phyloP scores from a whole-genome alignment of 371 early-diverging fungal species.

The Funneliformis caledonium region DNA sequence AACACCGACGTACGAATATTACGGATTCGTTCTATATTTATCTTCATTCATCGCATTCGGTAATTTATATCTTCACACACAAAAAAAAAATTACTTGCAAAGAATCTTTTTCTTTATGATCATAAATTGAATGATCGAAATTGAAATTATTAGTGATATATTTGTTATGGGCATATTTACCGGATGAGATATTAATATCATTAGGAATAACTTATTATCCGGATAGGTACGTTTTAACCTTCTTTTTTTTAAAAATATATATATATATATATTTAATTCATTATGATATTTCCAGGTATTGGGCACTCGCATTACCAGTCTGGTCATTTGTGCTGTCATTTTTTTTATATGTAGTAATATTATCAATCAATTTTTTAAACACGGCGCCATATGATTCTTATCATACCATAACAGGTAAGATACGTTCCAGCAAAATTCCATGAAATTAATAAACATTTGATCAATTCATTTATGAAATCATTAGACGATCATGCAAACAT shows the following conservation, averaged over 20 bases:
- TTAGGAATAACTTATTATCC: slow-evolving; percentile 84
- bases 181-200: slow-evolving; percentile 72
- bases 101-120: too few relatives aligned
- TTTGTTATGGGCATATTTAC: slow-evolving; percentile 80
- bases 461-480: not conserved
- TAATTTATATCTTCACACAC: slow-evolving; percentile 32
- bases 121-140: too few relatives aligned
- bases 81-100: not conserved
- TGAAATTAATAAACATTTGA: not conserved
- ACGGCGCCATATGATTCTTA: slow-evolving; percentile 71
- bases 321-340: slow-evolving; percentile 72
- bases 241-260: not conserved
- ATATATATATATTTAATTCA: not conserved
- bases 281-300: slow-evolving; percentile 55
- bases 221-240: slow-evolving; percentile 52
- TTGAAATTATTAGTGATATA: slow-evolving; percentile 56
- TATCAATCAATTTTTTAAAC: slow-evolving; percentile 69
- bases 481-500: slow-evolving; percentile 67
- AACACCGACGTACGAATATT: slow-evolving; percentile 81
- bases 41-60: slow-evolving; percentile 75
- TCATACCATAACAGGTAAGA: slow-evolving; percentile 68
- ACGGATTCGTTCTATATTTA: slow-evolving; percentile 87
- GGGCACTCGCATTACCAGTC: slow-evolving; percentile 79
- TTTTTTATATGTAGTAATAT: slow-evolving; percentile 71
- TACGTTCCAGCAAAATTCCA: not conserved